Evolutionary conservation across 2,329 filamentous ascomycete species (phyloP), one percentile per base, ranked within the genome.

Genomic region (Alternaria arbusti): DNA sequence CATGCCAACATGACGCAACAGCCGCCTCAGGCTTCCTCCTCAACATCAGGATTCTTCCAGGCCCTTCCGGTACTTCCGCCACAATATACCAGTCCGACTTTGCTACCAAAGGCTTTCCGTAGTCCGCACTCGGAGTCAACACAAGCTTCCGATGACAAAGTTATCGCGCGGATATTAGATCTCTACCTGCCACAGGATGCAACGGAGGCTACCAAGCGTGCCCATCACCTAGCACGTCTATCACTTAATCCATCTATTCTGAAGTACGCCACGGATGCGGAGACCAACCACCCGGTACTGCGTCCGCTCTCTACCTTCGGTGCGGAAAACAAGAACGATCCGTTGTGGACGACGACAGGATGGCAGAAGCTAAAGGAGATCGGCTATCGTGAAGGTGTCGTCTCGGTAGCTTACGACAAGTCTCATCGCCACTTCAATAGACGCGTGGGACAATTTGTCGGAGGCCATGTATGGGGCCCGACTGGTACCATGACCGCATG

Each of bases 291-390:
- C 47, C 89, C 90, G 0, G 87, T 88, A 30, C 78, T 92, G 4
- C 84, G 84, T 45, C 85, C 87, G 1, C 83, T 87, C 11, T 86
- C 89, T 71, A 86, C 86, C 0, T 91, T 91, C 74, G 89, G 90
- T 1, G 60, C 67, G 40, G 82, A 83, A 54, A 86, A 86, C 54
- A 69, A 64, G 6, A 85, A 81, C 7, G 86, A 87, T 50, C 84
- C 88, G 32, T 80, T 93, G 2, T 83, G 91, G 36, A 90, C 89
- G 0, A 85, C 86, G 1, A 85, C 90, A 66, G 90, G 91, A 26
- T 93, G 91, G 91, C 83, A 84, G 43, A 81, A 84, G 44, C 81
- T 91, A 3, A 88, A 90, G 67, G 82, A 84, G 2, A 86, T 89
- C 68, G 88, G 88, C 0, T 84, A 87, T 15, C 75, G 81, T 30